Conservation (phyloP, 495 filamentous ascomycete genomes). For the Daldinia bambusicola region DNA sequence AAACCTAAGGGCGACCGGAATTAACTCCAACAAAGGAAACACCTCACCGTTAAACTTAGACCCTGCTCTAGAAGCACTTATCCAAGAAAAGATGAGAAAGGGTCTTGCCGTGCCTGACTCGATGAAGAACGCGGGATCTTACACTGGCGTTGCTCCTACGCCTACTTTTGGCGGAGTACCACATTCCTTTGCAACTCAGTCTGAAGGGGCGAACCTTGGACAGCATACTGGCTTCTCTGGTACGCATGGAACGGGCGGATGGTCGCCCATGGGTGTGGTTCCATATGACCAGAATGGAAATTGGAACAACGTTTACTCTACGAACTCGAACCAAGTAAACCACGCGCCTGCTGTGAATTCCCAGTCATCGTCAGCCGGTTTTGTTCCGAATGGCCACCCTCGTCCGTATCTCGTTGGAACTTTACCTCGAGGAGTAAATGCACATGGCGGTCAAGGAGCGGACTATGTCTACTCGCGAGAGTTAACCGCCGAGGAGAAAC, state of each 20-base stretch:
- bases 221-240: background rate
- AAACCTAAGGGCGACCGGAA: conserved; percentile 25
- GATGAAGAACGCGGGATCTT: conserved; percentile 39
- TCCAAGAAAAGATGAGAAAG: conserved; percentile 27
- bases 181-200: background rate
- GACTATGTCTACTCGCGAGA: conserved; percentile 61
- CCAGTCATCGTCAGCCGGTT: conserved; percentile 31
- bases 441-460: conserved; percentile 44
- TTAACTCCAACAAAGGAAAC: conserved; percentile 37
- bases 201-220: background rate
- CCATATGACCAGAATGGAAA: conserved; percentile 10
- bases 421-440: conserved; percentile 52
- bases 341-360: conserved; percentile 43
- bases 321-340: conserved; percentile 32
- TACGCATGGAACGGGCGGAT: background rate
- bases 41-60: conserved; percentile 22
- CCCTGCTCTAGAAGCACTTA: conserved; percentile 29
- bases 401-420: conserved; percentile 59
- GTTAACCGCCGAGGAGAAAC: conserved; percentile 60
- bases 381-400: conserved; percentile 9
- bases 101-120: conserved; percentile 25
- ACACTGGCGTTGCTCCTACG: conserved; percentile 44
- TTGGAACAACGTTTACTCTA: conserved; percentile 11
- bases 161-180: conserved; percentile 10
- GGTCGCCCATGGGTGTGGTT: background rate